phyloP scores from a whole-genome alignment of 1,284 basidiomycete species.

The Moniliella sp. region DNA sequence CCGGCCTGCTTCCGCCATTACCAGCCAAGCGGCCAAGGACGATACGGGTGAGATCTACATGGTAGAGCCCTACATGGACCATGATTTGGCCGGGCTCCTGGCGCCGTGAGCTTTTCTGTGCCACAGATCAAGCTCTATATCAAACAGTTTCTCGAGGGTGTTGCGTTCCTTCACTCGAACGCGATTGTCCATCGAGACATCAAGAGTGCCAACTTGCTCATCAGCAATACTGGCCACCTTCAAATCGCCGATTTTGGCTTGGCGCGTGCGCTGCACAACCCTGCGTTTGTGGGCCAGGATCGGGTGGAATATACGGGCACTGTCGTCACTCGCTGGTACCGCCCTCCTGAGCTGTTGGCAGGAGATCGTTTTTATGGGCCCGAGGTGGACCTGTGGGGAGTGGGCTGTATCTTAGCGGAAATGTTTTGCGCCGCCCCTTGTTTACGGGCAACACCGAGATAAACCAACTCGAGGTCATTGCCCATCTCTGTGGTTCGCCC shows the following conservation, averaged over 20 bases:
- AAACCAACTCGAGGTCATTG: slow-evolving; percentile 74
- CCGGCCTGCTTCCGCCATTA: background rate
- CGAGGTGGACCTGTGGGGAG: slow-evolving; percentile 93
- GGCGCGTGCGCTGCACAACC: slow-evolving; percentile 43
- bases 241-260: slow-evolving; percentile 80
- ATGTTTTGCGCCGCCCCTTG: slow-evolving; percentile 79
- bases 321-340: slow-evolving; percentile 96
- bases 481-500: slow-evolving; percentile 65
- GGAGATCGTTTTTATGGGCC: slow-evolving; percentile 71
- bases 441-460: slow-evolving; percentile 67
- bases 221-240: slow-evolving; percentile 45
- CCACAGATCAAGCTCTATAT: slow-evolving; percentile 75
- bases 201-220: slow-evolving; percentile 91
- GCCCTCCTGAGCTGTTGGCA: slow-evolving; percentile 78
- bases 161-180: slow-evolving; percentile 81
- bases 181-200: slow-evolving; percentile 90
- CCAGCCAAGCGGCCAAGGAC: slow-evolving; percentile 5
- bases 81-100: slow-evolving; percentile 80
- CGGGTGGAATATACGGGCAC: slow-evolving; percentile 62
- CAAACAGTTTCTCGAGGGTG: slow-evolving; percentile 79
- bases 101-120: slow-evolving; percentile 42
- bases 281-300: background rate
- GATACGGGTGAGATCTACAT: slow-evolving; percentile 61
- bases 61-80: slow-evolving; percentile 99
- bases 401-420: slow-evolving; percentile 86